phyloP scores from a whole-genome alignment of 805 yeast genomes.

The Metschnikowia similis region DNA sequence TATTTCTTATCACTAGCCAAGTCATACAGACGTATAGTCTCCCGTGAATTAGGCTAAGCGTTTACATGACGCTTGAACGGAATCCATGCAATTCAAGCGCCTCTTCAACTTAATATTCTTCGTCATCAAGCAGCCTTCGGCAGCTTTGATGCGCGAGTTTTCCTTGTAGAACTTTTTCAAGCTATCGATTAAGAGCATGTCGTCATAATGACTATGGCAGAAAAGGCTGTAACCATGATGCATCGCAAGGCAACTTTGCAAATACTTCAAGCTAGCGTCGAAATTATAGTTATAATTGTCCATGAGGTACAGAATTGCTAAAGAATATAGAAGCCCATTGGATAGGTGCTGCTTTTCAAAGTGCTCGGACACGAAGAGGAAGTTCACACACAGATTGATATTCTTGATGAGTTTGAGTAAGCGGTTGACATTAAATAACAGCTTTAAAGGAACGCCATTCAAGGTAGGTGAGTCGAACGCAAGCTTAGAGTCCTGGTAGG shows the following conservation, averaged over 20 bases:
- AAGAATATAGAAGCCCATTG: conserved; percentile 21
- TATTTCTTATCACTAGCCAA: neutral
- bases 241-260: conserved; percentile 17
- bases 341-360: conserved; percentile 23
- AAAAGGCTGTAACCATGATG: conserved; percentile 1
- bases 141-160: conserved; percentile 28
- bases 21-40: too few relatives aligned
- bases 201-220: conserved; percentile 35
- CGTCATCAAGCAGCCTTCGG: conserved; percentile 22
- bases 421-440: conserved; percentile 35
- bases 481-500: conserved; percentile 17
- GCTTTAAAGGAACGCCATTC: conserved; percentile 33
- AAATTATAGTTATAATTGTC: conserved; percentile 36
- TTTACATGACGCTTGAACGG: conserved; percentile 4
- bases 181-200: conserved; percentile 35
- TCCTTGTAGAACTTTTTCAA: conserved; percentile 36
- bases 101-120: conserved; percentile 29
- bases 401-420: conserved; percentile 31
- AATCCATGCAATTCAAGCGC: conserved; percentile 8
- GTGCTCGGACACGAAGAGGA: conserved; percentile 31
- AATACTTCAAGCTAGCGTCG: conserved; percentile 23
- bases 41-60: conserved; percentile 5
- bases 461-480: conserved; percentile 31
- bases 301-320: conserved; percentile 37
- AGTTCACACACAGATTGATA: conserved; percentile 28